Percentiles rank a stretch among this genome's conserved stretches.
Evolutionary conservation across 2,329 filamentous ascomycete species (phyloP).

Genomic region (Arthrobotrys conoides): DNA sequence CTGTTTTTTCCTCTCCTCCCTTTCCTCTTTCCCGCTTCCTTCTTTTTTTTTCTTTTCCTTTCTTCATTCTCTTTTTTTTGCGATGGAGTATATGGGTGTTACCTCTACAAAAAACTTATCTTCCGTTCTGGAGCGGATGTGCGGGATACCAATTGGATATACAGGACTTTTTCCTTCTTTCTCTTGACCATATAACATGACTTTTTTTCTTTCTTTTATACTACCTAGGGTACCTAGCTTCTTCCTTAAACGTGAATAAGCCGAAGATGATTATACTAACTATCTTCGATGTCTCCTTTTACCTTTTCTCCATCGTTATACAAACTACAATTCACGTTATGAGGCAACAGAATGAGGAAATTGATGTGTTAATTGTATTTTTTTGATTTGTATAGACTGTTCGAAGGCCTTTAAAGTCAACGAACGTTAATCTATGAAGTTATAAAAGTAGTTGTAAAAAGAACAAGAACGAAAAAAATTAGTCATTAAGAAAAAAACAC

Average conservation of each 20-base stretch:
- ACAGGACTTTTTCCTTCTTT: neutral
- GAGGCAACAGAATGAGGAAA: neutral
- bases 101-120: neutral
- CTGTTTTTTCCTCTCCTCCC: neutral
- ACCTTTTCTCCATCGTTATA: too few species aligned
- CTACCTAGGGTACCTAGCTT: too few species aligned
- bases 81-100: slow-evolving; percentile 43
- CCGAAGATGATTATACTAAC: too few species aligned
- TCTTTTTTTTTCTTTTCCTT: neutral
- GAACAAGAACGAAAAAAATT: slow-evolving; percentile 25
- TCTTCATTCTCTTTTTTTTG: neutral
- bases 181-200: too few species aligned
- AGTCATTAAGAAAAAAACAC: slow-evolving; percentile 27
- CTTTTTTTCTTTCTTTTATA: neutral
- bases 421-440: too few species aligned
- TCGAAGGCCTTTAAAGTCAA: neutral
- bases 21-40: neutral
- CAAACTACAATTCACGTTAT: too few species aligned
- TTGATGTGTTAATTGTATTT: neutral
- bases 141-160: slow-evolving; percentile 39
- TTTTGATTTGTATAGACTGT: neutral
- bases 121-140: slow-evolving; percentile 29
- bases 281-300: too few species aligned
- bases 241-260: too few species aligned
- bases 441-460: neutral